Base-by-base conservation (phyloP, 495 filamentous ascomycete species). In the Amphirosellinia nigrospora region DNA sequence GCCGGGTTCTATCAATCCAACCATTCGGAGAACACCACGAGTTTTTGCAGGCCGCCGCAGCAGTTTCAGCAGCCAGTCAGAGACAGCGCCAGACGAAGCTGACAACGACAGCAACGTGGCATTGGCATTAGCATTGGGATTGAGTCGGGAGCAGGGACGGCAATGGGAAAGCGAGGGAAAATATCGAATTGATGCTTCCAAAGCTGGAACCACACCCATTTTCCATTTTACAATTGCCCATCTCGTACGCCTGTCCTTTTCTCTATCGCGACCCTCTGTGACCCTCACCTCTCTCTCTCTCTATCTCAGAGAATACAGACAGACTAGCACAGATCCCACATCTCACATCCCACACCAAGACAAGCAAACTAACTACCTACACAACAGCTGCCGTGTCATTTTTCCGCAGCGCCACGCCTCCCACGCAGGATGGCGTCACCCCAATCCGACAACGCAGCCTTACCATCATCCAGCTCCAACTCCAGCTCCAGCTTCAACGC, bases 11-110 rank as follows among this genome's bases (percentile, higher is more conserved):
- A 19, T n/a, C 38, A 19, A 46, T 55, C 64, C 64, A 68, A 56
- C 75, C 73, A 77, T 69, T 77, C 28, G 74, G 74, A 77, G 64
- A 70, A 59, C 71, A 75, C 73, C 75, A 77, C 75, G 75, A 75
- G 61, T 71, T 46, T 71, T 43, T 71, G 73, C 73, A 77, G 73
- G 30, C 28, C 55, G 21, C 66, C 55, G 21, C 66, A 50, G 64
- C 9, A 8, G 41, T 39, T 15, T 43, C 15, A 58, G 52, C 39
- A 67, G 36, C 64, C 48, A 67, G 53, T 66, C 52, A 34, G 64
- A 30, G 26, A 13, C n/a, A 58, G 21, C 52, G 39, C 28, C 23
- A 43, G 43, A 50, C 61, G 28, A 64, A 9, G 58, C 32, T 36
- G 34, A 60, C 58, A 59, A 19, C 56, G 19, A n/a, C 34, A 41